These are phyloP conservation scores for Chamaecyparis obtusa DNA, from an alignment of 75 land plant genomes.

Conservation along the genomic window DNA sequence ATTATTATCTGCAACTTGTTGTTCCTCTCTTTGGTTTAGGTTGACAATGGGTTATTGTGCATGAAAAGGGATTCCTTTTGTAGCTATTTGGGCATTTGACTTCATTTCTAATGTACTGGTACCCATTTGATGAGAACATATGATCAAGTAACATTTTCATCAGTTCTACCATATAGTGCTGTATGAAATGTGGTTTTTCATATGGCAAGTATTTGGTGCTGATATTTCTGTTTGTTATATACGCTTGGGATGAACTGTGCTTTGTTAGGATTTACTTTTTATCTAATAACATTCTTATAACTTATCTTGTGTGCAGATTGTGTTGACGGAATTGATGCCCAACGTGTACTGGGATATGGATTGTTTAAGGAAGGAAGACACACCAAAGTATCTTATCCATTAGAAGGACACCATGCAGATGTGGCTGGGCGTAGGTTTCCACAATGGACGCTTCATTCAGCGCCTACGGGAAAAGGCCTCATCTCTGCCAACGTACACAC, in stretches of 20 bases:
- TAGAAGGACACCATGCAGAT: conserved; percentile 67
- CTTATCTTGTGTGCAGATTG: conserved; percentile 55
- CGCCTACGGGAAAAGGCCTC: conserved; percentile 83
- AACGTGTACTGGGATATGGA: conserved; percentile 82
- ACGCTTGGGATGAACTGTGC: neutral
- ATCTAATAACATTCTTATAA: neutral
- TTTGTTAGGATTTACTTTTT: neutral
- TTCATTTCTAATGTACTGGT: neutral
- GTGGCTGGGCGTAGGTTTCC: conserved; percentile 96
- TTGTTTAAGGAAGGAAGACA: conserved; percentile 81
- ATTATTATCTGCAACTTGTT: neutral
- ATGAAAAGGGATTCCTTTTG: neutral
- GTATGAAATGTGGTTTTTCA: neutral
- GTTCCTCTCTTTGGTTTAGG: neutral
- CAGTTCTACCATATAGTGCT: neutral
- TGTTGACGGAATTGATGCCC: conserved; percentile 90
- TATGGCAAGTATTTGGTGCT: neutral
- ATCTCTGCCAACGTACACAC: conserved; percentile 63
- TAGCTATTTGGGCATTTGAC: neutral
- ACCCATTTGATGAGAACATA: neutral
- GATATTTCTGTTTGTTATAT: neutral
- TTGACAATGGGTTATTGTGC: neutral
- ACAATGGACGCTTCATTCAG: conserved; percentile 94
- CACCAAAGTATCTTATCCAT: conserved; percentile 80
- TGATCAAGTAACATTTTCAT: neutral